Evolutionary conservation across 495 filamentous ascomycete genomes (phyloP), one percentile per base, ranked within the genome.

Genomic region (Lepraria neglecta): DNA sequence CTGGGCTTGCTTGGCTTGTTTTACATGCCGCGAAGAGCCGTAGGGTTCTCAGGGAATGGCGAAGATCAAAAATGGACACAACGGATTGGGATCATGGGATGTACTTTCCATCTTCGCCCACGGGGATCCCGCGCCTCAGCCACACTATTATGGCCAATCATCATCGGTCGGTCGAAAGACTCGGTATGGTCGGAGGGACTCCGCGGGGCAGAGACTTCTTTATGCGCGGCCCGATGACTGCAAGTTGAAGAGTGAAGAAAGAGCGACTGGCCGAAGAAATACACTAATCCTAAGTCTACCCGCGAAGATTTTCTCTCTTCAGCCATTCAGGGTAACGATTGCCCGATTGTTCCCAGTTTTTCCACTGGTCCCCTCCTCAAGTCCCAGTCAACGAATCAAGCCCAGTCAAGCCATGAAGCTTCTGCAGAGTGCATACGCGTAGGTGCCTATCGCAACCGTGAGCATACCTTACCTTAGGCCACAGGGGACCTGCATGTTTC

Each of bases 251-350:
- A 51, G 27, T 30, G 6, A 24, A 27, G 46, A 17, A 24, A 0
- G 1, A n/a, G 6, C 7, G 47, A 40, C 58, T 60, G 50, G 31
- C 40, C 7, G 21, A 17, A 40, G 35, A 21, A 15, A 43, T 0
- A 17, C 47, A 50, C 58, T 60, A 60, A 60, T 31, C 9, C 51
- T 51, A 60, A 52, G 46, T 60, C 45, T 52, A 60, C 28, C 58
- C 58, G 58, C 35, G 24, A 60, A 19, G 47, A 38, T 30, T 52
- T 44, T 60, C 50, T 33, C 46, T 42, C 45, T 19, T 60, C 58
- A 60, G 58, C 45, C 58, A 50, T 52, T 50, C 27, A 30, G 0
- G 33, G 35, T 31, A 51, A 10, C 19, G 19, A 21, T 40, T 28
- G 7, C 35, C 58, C 11, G 40, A 33, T 38, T 21, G 35, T 42